These are phyloP conservation scores for Apiospora pterosperma DNA, from an alignment of 2,329 filamentous ascomycete species.

Conservation along the genomic window DNA sequence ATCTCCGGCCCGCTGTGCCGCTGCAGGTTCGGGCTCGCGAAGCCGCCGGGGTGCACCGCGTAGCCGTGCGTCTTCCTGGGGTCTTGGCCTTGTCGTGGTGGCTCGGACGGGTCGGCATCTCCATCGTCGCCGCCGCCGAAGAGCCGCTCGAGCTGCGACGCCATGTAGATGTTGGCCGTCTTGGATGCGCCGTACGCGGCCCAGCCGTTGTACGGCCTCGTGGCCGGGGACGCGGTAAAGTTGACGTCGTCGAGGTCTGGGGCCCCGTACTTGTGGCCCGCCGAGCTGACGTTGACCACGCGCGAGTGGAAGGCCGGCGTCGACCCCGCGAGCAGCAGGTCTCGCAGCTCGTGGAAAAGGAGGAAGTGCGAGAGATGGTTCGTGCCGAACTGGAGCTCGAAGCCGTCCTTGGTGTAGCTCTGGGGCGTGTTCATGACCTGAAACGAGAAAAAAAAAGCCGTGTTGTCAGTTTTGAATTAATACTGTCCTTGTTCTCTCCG, in stretches of 20 bases:
- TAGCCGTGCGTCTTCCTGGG: conserved; percentile 36
- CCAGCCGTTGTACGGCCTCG: conserved; percentile 27
- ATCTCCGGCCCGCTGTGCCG: conserved; percentile 20
- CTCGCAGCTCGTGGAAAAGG: background rate
- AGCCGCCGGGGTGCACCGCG: conserved; percentile 42
- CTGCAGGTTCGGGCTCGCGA: conserved; percentile 29
- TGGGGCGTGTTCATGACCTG: conserved; percentile 10
- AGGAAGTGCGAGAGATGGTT: conserved; percentile 6
- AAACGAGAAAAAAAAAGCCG: too few species aligned
- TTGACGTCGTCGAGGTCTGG: conserved; percentile 14
- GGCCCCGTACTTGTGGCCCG: conserved; percentile 4
- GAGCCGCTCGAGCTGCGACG: conserved; percentile 44
- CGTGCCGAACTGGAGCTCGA: conserved; percentile 5
- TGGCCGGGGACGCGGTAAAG: conserved; percentile 11
- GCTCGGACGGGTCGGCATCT: too few species aligned
- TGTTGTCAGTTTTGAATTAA: conserved; percentile 18
- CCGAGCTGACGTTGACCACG: conserved; percentile 13
- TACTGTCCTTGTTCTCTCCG: too few species aligned
- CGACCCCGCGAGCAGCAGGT: conserved; percentile 27
- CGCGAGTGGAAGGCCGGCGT: conserved; percentile 15
- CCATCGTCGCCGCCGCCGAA: conserved; percentile 27
- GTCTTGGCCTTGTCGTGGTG: background rate
- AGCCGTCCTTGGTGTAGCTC: background rate
- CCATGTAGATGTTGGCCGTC: conserved; percentile 36
- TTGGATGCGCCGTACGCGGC: conserved; percentile 40